These are phyloP conservation scores for Paspalum notatum DNA, from an alignment of 176 grass and related monocot species.

Conservation along the genomic window DNA sequence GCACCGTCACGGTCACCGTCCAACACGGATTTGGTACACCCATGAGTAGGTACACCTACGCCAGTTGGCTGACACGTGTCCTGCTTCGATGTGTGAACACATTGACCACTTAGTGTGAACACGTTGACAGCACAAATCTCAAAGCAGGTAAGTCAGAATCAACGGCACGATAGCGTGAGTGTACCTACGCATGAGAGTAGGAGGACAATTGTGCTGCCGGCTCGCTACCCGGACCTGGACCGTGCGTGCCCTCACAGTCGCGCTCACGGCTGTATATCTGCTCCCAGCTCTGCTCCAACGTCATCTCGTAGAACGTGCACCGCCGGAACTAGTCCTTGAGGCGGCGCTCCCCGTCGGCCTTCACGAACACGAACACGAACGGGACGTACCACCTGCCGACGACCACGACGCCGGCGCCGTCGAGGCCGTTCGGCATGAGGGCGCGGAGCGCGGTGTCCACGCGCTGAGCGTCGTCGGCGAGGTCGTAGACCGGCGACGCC, in stretches of 20 bases:
- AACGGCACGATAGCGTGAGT: no score
- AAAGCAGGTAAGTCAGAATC: no score
- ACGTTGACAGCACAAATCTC: no score
- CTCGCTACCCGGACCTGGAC: no score
- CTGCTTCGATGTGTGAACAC: no score
- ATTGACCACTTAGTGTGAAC: no score
- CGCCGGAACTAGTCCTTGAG: constrained; percentile 27
- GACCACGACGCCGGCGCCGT: constrained; percentile 38
- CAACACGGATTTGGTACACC: no score
- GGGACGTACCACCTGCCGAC: constrained; percentile 56
- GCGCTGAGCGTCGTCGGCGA: constrained; percentile 18
- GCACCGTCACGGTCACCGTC: constrained; percentile 21
- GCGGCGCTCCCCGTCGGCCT: not conserved
- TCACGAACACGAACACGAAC: constrained; percentile 54
- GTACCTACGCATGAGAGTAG: no score
- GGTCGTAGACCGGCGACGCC: not conserved
- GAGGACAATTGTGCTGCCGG: no score
- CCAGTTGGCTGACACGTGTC: no score
- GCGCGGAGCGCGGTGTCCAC: constrained; percentile 28
- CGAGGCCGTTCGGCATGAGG: not conserved
- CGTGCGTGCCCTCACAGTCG: not conserved
- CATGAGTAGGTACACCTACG: no score
- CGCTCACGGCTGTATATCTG: not conserved
- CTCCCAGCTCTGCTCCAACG: constrained; percentile 46
- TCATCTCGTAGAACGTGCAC: constrained; percentile 48